phyloP scores from a whole-genome alignment of 164 flowering plant species.

The Magnolia sinica region DNA sequence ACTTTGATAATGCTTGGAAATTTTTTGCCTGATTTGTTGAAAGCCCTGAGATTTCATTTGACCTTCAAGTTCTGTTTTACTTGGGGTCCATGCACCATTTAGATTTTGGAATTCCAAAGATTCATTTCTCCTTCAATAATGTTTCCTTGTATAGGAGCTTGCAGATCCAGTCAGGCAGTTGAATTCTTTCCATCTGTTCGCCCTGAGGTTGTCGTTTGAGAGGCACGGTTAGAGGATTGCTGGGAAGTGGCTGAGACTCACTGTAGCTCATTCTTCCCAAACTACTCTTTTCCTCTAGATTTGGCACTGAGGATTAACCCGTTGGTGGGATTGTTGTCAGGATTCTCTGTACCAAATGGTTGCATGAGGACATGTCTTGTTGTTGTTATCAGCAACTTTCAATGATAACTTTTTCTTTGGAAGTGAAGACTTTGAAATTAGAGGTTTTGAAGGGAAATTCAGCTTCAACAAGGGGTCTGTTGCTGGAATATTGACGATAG shows the following conservation, averaged over 20 bases:
- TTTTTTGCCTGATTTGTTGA: not conserved
- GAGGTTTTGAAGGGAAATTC: slow-evolving; percentile 65
- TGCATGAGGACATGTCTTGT: slow-evolving; percentile 80
- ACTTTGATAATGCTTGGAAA: not conserved
- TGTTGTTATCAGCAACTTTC: slow-evolving; percentile 54
- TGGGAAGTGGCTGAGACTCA: slow-evolving; percentile 99
- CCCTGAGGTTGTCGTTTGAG: slow-evolving; percentile 83
- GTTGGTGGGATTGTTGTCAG: slow-evolving; percentile 61
- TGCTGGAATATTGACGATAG: slow-evolving; percentile 86
- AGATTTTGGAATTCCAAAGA: not conserved
- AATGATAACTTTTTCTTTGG: slow-evolving; percentile 46
- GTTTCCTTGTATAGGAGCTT: slow-evolving; percentile 37
- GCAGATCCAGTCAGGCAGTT: slow-evolving; percentile 73
- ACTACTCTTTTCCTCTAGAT: slow-evolving; percentile 81
- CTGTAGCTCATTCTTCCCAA: slow-evolving; percentile 95
- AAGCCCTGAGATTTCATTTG: not conserved
- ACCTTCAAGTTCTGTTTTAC: not conserved
- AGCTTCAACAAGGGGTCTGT: slow-evolving; percentile 70
- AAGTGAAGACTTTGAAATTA: slow-evolving; percentile 55
- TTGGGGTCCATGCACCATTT: not conserved
- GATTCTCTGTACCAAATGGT: slow-evolving; percentile 71
- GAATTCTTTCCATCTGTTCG: slow-evolving; percentile 71
- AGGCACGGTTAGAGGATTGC: slow-evolving; percentile 93
- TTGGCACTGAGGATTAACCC: slow-evolving; percentile 72
- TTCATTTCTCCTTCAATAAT: not conserved